phyloP scores from a whole-genome alignment of 129 eudicot species.

The Mikania micrantha region DNA sequence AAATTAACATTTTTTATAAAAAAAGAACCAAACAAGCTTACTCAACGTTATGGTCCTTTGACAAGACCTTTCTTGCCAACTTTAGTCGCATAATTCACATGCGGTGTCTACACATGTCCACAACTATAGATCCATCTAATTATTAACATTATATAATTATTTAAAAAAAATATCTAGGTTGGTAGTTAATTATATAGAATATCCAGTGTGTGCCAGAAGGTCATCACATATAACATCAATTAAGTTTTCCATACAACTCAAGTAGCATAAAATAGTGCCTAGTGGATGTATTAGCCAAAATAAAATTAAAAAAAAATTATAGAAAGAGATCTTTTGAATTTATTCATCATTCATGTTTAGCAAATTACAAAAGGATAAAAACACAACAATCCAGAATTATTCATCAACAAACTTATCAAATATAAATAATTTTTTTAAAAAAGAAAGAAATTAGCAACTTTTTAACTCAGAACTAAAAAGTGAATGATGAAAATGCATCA shows the following conservation, averaged over 20 bases:
- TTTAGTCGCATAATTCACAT: slow-evolving; percentile 9
- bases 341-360: slow-evolving; percentile 6
- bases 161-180: slow-evolving; percentile 1
- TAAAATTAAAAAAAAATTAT: neutral
- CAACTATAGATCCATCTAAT: slow-evolving; percentile 1
- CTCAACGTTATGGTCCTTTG: slow-evolving; percentile 6
- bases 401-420: neutral
- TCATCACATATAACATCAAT: slow-evolving; percentile 10
- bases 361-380: slow-evolving; percentile 4
- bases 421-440: no score
- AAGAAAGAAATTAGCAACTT: no score
- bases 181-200: slow-evolving; percentile 12
- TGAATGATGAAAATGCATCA: slow-evolving; percentile 4
- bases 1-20: neutral
- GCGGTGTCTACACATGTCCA: slow-evolving; percentile 17
- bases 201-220: slow-evolving; percentile 9
- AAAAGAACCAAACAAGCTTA: no score
- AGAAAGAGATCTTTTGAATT: no score
- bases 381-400: neutral
- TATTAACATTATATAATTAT: neutral
- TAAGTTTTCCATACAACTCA: neutral
- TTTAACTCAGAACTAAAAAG: no score
- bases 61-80: slow-evolving; percentile 19
- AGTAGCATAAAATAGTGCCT: neutral
- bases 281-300: neutral